These are phyloP conservation scores for Globisporangium solare DNA, from an alignment of 352 stramenopile species.

Conservation along the genomic window DNA sequence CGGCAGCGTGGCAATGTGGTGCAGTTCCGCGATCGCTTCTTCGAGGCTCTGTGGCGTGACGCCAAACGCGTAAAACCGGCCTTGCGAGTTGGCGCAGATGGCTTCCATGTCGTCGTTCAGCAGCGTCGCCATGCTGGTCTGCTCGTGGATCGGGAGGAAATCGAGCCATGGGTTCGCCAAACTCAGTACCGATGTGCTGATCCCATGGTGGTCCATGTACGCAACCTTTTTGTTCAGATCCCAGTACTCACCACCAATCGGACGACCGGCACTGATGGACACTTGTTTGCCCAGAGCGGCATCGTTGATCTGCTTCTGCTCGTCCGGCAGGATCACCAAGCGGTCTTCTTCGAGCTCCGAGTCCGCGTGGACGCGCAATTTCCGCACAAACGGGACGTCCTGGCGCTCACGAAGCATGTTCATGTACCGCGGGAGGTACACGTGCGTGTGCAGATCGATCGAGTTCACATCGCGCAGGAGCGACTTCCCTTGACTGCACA, in stretches of 20 bases:
- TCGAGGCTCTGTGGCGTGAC: slow-evolving; percentile 31
- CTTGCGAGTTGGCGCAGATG: slow-evolving; percentile 35
- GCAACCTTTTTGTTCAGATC: slow-evolving; percentile 41
- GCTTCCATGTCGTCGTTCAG: slow-evolving; percentile 57
- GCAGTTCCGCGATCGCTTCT: slow-evolving; percentile 33
- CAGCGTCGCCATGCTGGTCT: slow-evolving; percentile 30
- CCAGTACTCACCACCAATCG: slow-evolving; percentile 62
- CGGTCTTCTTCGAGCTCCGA: slow-evolving; percentile 24
- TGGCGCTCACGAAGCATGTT: slow-evolving; percentile 35
- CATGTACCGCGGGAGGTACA: slow-evolving; percentile 68
- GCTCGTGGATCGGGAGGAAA: slow-evolving; percentile 46
- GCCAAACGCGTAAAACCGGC: slow-evolving; percentile 46
- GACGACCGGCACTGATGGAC: slow-evolving; percentile 38
- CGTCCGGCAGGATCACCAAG: slow-evolving; percentile 54
- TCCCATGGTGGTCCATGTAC: slow-evolving; percentile 71
- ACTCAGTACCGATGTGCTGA: slow-evolving; percentile 44
- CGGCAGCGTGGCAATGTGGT: slow-evolving; percentile 28
- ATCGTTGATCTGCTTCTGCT: slow-evolving; percentile 35
- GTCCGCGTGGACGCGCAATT: slow-evolving; percentile 14
- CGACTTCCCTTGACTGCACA: slow-evolving; percentile 28
- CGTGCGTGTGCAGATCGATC: slow-evolving; percentile 62
- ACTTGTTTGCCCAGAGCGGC: slow-evolving; percentile 11
- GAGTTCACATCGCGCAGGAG: slow-evolving; percentile 28
- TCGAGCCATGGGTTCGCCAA: slow-evolving; percentile 72
- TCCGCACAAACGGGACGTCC: slow-evolving; percentile 45